Evolutionary conservation across 768 basidiomycete species (phyloP), one percentile per base, ranked within the genome.

Genomic region (Mycena vulgaris): DNA sequence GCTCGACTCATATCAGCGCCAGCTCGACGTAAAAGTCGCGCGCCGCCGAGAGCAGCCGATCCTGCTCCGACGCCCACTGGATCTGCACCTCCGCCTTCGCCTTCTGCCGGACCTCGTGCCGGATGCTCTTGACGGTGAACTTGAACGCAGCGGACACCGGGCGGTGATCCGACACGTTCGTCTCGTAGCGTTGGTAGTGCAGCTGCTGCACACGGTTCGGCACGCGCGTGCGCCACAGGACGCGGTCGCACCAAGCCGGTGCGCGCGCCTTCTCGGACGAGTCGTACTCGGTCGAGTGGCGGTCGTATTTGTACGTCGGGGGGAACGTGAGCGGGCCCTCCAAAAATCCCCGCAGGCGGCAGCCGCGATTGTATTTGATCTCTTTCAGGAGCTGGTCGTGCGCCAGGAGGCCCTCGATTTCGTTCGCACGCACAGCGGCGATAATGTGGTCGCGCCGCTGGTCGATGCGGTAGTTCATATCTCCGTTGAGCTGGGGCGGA

Each of bases 381-480:
- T 98, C 95, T 74, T 96, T 96, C 33, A 89, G 82, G 2, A 99
- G 89, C 76, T 99, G 96, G 80, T 99, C 97, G 78, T 97, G 92
- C 21, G 83, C 75, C 27, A 92, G 79, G 10, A 99, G 88, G 37
- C 81, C 82, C 3, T 86, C 81, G 23, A 90, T 81, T 55, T 97
- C 93, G 37, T 89, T 88, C 0, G 89, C 82, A n/a, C 89, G 84
- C 59, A 97, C 85, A 33, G 91, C 88, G 0, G 91, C 82, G 53
- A 95, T 81, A 73, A 97, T 94, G 37, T 89, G 86, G 27, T 98
- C 97, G 28, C 97, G 88, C 2, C 96, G 90, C 75, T 94, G 92
- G 80, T 99, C 97, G 73, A 99, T 97, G 49, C 97, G 95, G 78
- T 98, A 99, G 81, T 99, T 99, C 83, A 99, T 87, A 80, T 99